Conservation (phyloP, 2,329 filamentous ascomycete genomes). For the Paraconiothyrium sp. region DNA sequence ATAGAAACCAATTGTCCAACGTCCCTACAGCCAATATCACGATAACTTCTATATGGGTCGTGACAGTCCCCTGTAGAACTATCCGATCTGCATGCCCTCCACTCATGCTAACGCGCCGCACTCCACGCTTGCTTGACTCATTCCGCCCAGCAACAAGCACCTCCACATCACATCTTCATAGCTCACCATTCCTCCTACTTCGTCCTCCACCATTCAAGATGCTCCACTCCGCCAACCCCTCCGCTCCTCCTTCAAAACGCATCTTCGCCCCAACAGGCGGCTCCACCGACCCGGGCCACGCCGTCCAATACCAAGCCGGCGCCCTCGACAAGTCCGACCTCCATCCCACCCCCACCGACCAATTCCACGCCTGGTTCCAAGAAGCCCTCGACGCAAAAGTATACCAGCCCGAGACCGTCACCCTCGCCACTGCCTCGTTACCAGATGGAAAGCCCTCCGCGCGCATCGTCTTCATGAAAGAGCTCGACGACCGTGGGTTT, state of each 20-base stretch:
- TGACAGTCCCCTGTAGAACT: no score
- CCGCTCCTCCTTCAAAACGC: conserved; percentile 40
- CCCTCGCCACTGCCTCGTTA: conserved; percentile 82
- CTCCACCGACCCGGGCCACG: conserved; percentile 66
- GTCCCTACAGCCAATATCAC: not conserved
- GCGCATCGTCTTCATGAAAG: conserved; percentile 93
- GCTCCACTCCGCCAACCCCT: conserved; percentile 34
- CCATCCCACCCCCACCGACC: conserved; percentile 71
- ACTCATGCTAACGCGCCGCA: conserved; percentile 9
- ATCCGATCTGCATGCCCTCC: not conserved
- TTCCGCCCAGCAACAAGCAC: not conserved
- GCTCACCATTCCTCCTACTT: not conserved
- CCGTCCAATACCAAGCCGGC: conserved; percentile 78
- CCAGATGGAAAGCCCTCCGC: conserved; percentile 86
- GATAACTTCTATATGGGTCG: not conserved
- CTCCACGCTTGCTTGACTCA: conserved; percentile 1
- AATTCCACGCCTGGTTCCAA: conserved; percentile 92
- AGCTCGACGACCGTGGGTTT: conserved; percentile 84
- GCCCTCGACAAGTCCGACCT: conserved; percentile 71
- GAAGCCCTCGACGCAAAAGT: conserved; percentile 70
- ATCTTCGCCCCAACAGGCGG: conserved; percentile 70
- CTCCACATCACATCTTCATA: not conserved
- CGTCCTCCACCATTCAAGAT: conserved; percentile 23
- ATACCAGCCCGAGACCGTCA: conserved; percentile 86
- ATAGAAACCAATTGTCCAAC: not conserved